Percentiles rank a stretch among this genome's conserved stretches.
These are phyloP conservation scores for Anisogramma anomala DNA, from an alignment of 2,329 filamentous ascomycete genomes.

Conservation along the genomic window DNA sequence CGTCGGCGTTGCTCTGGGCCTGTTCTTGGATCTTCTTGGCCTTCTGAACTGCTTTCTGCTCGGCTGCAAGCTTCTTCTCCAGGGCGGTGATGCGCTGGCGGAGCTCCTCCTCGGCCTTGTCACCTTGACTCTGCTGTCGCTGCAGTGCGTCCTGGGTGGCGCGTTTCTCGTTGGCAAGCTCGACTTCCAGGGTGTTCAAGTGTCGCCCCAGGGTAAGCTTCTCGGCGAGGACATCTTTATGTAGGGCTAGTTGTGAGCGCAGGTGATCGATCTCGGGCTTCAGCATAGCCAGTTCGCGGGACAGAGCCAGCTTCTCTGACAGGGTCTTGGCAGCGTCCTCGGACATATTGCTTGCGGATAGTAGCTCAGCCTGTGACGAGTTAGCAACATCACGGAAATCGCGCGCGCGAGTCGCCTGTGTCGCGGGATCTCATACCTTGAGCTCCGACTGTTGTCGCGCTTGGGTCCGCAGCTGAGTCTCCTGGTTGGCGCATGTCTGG, in stretches of 20 bases:
- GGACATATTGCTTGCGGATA: conserved; percentile 53
- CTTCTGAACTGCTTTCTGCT: conserved; percentile 34
- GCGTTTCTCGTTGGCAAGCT: conserved; percentile 65
- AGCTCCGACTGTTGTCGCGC: conserved; percentile 36
- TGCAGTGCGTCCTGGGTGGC: conserved; percentile 23
- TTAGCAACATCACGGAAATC: conserved; percentile 16
- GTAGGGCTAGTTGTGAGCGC: conserved; percentile 40
- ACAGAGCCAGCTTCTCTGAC: conserved; percentile 42
- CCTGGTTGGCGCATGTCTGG: conserved; percentile 32
- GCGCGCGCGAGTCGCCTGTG: background rate
- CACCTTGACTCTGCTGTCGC: conserved; percentile 16
- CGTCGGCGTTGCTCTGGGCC: conserved; percentile 28
- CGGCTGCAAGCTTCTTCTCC: conserved; percentile 47
- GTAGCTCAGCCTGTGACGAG: conserved; percentile 52
- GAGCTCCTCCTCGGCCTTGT: conserved; percentile 33
- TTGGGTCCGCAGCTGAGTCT: conserved; percentile 37
- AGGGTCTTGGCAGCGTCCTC: conserved; percentile 61
- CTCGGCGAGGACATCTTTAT: conserved; percentile 62
- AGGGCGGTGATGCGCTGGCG: conserved; percentile 13
- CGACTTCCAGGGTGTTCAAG: conserved; percentile 63
- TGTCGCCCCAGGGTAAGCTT: conserved; percentile 73
- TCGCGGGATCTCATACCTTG: conserved; percentile 27
- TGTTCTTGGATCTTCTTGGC: conserved; percentile 17
- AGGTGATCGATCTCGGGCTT: conserved; percentile 47
- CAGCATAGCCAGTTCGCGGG: conserved; percentile 39